phyloP scores from a whole-genome alignment of 176 grass and related monocot species.

The Aegilops longissima region DNA sequence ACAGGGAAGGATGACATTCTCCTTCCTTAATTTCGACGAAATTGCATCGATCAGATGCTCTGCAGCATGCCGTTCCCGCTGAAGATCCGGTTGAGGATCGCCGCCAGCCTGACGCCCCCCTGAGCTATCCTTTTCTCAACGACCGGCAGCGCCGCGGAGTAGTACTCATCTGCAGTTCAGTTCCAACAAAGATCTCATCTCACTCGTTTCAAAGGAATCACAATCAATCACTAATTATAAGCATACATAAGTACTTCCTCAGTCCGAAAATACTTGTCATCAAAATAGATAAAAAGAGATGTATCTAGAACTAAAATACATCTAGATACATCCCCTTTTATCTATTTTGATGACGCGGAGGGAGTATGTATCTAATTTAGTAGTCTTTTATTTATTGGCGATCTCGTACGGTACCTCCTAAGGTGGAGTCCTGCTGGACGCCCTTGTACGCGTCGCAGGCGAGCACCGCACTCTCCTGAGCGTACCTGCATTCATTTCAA shows the following conservation, averaged over 20 bases:
- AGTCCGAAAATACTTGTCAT: too few species aligned
- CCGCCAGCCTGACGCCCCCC: slow-evolving; percentile 46
- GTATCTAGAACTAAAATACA: too few species aligned
- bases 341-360: too few species aligned
- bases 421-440: slow-evolving; percentile 41
- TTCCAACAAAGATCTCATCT: neutral
- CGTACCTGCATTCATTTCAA: slow-evolving; percentile 25
- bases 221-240: too few species aligned
- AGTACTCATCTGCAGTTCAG: slow-evolving; percentile 51
- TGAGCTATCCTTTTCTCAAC: slow-evolving; percentile 61
- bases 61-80: slow-evolving; percentile 2
- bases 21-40: neutral
- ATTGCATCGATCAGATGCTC: slow-evolving; percentile 7
- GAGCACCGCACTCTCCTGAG: slow-evolving; percentile 40
- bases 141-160: slow-evolving; percentile 39
- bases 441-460: slow-evolving; percentile 54
- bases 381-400: too few species aligned
- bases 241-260: too few species aligned
- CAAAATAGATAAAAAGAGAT: too few species aligned
- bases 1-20: neutral
- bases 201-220: neutral
- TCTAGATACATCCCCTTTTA: too few species aligned
- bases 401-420: slow-evolving; percentile 33
- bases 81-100: slow-evolving; percentile 52
- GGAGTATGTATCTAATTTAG: too few species aligned